Evolutionary conservation across 208 protist genomes (phyloP).

Genomic region (Leishmania arabica): DNA sequence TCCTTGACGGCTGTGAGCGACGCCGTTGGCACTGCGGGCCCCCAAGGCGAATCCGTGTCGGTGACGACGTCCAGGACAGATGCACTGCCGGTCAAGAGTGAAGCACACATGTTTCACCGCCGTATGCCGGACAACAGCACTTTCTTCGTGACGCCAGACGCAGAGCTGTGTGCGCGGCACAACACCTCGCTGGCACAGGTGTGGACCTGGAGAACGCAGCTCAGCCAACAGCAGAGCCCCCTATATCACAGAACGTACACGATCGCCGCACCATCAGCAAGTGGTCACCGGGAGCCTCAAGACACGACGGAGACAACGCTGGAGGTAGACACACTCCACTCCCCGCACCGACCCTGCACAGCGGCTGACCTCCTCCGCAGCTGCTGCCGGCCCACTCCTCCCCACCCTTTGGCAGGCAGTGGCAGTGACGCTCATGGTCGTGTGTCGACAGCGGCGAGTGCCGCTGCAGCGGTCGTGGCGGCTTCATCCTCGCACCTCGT

Average conservation of each 20-base stretch:
- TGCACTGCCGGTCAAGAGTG: neutral
- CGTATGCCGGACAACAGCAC: neutral
- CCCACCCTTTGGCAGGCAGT: neutral
- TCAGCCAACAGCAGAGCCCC: conserved; percentile 1
- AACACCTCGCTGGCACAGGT: conserved; percentile 8
- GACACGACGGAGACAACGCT: neutral
- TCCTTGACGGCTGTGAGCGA: neutral
- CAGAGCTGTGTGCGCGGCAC: conserved; percentile 13
- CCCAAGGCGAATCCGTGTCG: no score
- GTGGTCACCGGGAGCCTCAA: neutral
- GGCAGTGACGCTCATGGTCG: neutral
- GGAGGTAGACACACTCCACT: neutral
- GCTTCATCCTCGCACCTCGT: conserved; percentile 3
- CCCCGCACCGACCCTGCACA: neutral
- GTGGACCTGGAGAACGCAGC: conserved; percentile 3
- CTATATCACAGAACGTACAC: neutral
- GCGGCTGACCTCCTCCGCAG: conserved; percentile 5
- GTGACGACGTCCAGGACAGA: neutral
- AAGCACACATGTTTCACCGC: neutral
- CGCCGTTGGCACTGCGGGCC: neutral
- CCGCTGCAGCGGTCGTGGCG: neutral
- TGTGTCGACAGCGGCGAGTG: neutral
- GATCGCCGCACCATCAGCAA: neutral
- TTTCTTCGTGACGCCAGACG: conserved; percentile 12
- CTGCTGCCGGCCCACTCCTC: neutral